Evolutionary conservation across 768 basidiomycete species (phyloP).

Genomic region (Leccinum incarnatum): DNA sequence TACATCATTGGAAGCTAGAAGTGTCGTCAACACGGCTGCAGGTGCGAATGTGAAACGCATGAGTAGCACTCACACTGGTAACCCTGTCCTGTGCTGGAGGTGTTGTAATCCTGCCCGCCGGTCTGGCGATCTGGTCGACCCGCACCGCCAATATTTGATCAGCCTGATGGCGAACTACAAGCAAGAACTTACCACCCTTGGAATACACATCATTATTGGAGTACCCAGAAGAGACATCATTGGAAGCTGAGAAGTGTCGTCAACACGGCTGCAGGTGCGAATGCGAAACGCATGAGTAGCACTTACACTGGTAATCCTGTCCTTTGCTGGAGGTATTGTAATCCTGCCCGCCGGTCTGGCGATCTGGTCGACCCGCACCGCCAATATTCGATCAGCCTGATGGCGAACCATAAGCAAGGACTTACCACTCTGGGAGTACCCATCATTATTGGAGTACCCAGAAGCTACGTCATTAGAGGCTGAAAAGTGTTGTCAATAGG

Average conservation of each 20-base stretch:
- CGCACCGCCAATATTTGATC: background rate
- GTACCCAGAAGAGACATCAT: background rate
- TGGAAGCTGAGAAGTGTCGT: slow-evolving; percentile 30
- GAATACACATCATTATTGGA: background rate
- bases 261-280: background rate
- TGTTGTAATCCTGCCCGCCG: background rate
- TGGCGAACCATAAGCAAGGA: background rate
- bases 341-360: background rate
- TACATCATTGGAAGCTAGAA: background rate
- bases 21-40: background rate
- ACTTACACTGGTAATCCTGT: slow-evolving; percentile 15
- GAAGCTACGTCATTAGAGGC: slow-evolving; percentile 30
- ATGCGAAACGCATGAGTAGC: background rate
- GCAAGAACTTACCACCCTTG: slow-evolving; percentile 4
- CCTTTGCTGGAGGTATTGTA: background rate
- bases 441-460: background rate
- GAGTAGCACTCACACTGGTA: slow-evolving; percentile 1
- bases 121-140: slow-evolving; percentile 13
- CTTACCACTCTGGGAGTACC: background rate
- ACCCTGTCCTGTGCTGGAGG: slow-evolving; percentile 11
- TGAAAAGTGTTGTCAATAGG: background rate
- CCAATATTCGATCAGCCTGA: background rate
- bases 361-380: slow-evolving; percentile 13
- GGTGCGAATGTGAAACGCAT: background rate
- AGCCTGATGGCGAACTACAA: background rate